Percentiles rank a stretch among this genome's conserved stretches.
Evolutionary conservation across 139 green algal species (phyloP).

Genomic region (Chlamydomonas applanata): DNA sequence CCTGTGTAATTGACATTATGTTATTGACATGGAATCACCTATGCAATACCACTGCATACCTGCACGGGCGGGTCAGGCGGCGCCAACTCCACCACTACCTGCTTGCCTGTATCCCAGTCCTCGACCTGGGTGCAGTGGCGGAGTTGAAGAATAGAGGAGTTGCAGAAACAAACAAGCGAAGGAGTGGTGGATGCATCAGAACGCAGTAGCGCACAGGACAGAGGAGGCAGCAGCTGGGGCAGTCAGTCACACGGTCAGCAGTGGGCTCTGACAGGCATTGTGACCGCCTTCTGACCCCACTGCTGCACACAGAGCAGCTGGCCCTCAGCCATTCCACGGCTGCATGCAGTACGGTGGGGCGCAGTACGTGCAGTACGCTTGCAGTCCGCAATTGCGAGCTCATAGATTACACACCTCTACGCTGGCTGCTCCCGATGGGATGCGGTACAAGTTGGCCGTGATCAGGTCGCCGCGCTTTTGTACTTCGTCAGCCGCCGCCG

Average conservation of each 20-base stretch:
- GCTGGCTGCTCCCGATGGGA: slow-evolving; percentile 3
- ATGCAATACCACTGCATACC: no score
- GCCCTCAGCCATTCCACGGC: background rate
- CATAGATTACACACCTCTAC: no score
- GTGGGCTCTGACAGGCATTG: background rate
- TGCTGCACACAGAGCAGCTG: background rate
- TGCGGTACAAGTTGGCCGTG: slow-evolving; percentile 74
- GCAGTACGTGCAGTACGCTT: background rate
- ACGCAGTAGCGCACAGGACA: slow-evolving; percentile 5
- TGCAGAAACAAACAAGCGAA: no score
- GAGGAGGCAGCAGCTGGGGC: background rate
- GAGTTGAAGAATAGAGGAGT: no score
- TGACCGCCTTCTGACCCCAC: background rate
- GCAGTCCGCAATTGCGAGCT: no score
- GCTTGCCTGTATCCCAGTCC: slow-evolving; percentile 82
- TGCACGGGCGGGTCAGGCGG: slow-evolving; percentile 44
- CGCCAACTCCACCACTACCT: slow-evolving; percentile 58
- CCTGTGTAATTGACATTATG: no score
- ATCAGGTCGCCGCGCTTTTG: slow-evolving; percentile 73
- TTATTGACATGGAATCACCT: no score
- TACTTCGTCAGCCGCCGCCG: slow-evolving; percentile 38
- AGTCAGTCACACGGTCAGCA: background rate
- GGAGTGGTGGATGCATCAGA: no score
- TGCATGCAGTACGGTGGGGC: background rate
- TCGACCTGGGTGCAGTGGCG: no score